Evolutionary conservation across 257 asterid species (phyloP).

Genomic region (Solanum raphanifolium): DNA sequence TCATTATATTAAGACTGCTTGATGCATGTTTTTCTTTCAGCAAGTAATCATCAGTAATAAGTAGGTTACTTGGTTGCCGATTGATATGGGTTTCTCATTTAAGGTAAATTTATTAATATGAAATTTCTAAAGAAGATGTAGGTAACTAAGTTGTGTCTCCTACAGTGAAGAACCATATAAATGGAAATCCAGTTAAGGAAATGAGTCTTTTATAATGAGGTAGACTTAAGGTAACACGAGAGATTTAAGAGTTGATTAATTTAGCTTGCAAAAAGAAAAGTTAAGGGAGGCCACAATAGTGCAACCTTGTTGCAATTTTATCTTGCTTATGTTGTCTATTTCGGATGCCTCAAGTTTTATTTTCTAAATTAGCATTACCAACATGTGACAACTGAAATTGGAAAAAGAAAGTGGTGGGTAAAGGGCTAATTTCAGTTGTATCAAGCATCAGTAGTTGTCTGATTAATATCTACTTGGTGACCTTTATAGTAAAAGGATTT

Average conservation of each 20-base stretch:
- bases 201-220: neutral
- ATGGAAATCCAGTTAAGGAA: neutral
- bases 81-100: neutral
- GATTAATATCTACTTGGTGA: neutral
- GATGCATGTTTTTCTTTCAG: neutral
- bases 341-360: neutral
- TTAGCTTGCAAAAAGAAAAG: neutral
- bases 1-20: neutral
- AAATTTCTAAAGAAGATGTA: neutral
- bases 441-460: neutral
- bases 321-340: neutral
- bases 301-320: neutral
- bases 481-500: neutral
- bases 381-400: neutral
- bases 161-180: neutral
- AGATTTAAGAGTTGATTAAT: neutral
- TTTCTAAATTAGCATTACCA: neutral
- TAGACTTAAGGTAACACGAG: neutral
- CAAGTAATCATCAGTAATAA: neutral
- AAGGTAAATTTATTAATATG: neutral
- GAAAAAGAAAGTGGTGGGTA: neutral
- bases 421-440: neutral
- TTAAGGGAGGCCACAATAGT: neutral
- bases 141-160: neutral
- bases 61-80: neutral